These are phyloP conservation scores for Tolypocladium capitatum DNA, from an alignment of 2,329 filamentous ascomycete species.

Conservation along the genomic window DNA sequence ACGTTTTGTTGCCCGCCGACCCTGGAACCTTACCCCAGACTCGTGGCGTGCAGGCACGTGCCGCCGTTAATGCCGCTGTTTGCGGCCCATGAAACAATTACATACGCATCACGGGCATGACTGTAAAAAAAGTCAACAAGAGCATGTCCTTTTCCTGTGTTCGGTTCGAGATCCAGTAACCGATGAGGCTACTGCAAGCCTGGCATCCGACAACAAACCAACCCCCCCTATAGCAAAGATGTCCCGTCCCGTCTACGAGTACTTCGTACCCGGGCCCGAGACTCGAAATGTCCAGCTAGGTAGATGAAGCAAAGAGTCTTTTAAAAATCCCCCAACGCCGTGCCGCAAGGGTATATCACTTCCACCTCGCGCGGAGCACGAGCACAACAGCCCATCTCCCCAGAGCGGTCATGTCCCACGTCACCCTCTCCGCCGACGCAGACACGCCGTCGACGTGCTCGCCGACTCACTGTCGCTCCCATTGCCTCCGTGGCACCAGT, in stretches of 20 bases:
- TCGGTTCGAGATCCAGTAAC: not conserved
- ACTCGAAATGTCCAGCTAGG: not conserved
- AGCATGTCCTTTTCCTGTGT: not conserved
- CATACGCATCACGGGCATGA: not conserved
- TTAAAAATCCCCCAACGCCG: constrained; percentile 1
- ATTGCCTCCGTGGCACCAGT: not conserved
- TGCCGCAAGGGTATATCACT: not conserved
- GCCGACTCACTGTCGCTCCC: not conserved
- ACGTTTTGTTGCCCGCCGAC: not conserved
- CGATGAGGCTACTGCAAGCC: not conserved
- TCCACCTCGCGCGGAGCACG: not conserved
- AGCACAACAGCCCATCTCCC: not conserved
- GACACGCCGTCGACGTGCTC: not conserved
- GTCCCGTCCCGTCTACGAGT: no score
- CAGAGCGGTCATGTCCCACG: not conserved
- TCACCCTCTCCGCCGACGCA: not conserved
- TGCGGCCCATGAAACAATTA: not conserved
- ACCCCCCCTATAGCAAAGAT: not conserved
- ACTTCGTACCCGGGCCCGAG: not conserved
- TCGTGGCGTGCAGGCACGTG: not conserved
- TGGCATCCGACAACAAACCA: not conserved
- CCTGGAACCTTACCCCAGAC: not conserved
- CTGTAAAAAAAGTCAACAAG: not conserved
- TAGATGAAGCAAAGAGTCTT: not conserved
- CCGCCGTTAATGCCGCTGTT: not conserved